A percentile compares a stretch with the other conserved stretches of the same genome.
These are phyloP conservation scores for Fistulifera pelliculosa DNA, from an alignment of 108 stramenopile species.

Conservation along the genomic window DNA sequence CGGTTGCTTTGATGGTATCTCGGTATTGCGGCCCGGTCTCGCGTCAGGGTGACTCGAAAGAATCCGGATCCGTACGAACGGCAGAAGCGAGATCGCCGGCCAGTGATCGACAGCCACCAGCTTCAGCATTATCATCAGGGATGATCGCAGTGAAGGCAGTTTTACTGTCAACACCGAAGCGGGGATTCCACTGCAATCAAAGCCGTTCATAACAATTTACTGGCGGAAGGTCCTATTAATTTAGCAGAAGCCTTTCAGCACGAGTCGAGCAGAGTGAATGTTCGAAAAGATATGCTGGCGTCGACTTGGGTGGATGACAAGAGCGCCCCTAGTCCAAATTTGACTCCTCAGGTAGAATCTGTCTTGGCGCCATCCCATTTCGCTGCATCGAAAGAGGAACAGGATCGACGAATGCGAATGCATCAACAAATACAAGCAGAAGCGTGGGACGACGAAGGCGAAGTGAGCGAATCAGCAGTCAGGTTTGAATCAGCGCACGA, in stretches of 20 bases:
- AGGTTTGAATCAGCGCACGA: too few species aligned
- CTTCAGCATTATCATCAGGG: too few species aligned
- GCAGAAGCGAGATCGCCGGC: too few species aligned
- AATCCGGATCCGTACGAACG: too few species aligned
- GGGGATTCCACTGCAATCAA: constrained; percentile 8
- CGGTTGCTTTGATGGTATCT: too few species aligned
- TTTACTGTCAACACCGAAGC: constrained; percentile 11
- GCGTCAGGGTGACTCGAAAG: too few species aligned
- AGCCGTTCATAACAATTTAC: not conserved
- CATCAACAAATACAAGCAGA: not conserved
- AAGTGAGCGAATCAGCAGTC: too few species aligned
- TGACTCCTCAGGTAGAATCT: constrained; percentile 1
- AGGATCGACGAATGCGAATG: not conserved
- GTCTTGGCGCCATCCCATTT: constrained; percentile 6
- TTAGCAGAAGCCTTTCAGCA: not conserved
- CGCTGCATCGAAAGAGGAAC: constrained; percentile 5
- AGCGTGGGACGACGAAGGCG: not conserved
- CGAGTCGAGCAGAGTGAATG: constrained; percentile 1
- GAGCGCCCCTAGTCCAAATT: not conserved
- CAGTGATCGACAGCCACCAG: too few species aligned
- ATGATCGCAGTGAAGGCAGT: constrained; percentile 4
- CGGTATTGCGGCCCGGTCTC: too few species aligned
- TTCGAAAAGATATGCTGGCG: constrained; percentile 14
- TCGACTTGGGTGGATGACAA: constrained; percentile 11
- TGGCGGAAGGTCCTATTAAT: not conserved